A percentile compares a stretch with the other conserved stretches of the same genome.
Evolutionary conservation across 1,284 basidiomycete genomes (phyloP).

Genomic region (Ceratobasidium papillatum): DNA sequence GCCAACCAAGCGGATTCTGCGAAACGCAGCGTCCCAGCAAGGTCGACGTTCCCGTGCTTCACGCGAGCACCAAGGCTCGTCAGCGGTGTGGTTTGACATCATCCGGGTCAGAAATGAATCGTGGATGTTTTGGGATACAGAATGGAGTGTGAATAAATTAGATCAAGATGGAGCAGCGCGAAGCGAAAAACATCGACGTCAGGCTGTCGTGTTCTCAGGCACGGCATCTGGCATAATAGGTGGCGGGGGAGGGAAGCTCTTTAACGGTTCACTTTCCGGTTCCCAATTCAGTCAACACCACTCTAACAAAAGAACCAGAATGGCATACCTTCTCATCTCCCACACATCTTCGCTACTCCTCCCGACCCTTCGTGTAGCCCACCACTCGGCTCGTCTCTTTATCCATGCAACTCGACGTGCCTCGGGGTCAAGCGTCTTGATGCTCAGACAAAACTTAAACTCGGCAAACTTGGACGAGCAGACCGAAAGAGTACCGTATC

Average conservation of each 20-base stretch:
- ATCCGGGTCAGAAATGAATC: conserved; percentile 20
- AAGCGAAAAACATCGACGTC: background rate
- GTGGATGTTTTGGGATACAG: background rate
- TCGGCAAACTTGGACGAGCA: conserved; percentile 87
- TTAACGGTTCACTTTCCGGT: conserved; percentile 20
- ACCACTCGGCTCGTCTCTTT: conserved; percentile 86
- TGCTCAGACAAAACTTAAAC: conserved; percentile 94
- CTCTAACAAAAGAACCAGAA: too few species aligned
- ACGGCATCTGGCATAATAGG: conserved; percentile 18
- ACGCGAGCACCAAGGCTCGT: conserved; percentile 36
- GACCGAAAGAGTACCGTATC: conserved; percentile 80
- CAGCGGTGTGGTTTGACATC: conserved; percentile 41
- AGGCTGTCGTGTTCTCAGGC: conserved; percentile 33
- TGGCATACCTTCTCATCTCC: conserved; percentile 79
- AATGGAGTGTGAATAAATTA: conserved; percentile 17
- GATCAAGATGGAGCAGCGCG: background rate
- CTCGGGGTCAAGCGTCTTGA: conserved; percentile 80
- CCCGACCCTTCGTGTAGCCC: conserved; percentile 77
- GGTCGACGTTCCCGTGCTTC: conserved; percentile 24
- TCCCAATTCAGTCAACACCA: background rate
- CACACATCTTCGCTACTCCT: conserved; percentile 94
- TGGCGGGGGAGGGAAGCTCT: conserved; percentile 33
- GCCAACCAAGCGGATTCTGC: conserved; percentile 30
- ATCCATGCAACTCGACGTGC: conserved; percentile 86
- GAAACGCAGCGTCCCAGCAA: conserved; percentile 34